phyloP scores from a whole-genome alignment of 129 eudicot species.

The Escallonia rubra region DNA sequence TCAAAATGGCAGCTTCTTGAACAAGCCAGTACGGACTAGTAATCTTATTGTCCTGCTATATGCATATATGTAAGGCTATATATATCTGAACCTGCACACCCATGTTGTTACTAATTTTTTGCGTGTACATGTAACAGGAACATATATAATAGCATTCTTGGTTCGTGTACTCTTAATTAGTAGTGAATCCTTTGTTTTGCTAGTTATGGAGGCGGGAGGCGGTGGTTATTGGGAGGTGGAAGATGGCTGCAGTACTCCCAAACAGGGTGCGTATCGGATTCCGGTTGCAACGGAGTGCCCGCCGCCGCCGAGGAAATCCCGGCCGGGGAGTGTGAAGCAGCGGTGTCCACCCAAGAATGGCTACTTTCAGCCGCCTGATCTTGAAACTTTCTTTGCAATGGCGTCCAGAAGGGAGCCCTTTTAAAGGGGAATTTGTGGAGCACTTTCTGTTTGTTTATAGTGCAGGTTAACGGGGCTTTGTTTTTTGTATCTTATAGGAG shows the following conservation, averaged over 20 bases:
- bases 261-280: slow-evolving; percentile 18
- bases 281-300: slow-evolving; percentile 41
- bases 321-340: slow-evolving; percentile 23
- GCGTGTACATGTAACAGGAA: background rate
- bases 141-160: background rate
- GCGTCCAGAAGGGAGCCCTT: slow-evolving; percentile 32
- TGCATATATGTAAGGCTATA: background rate
- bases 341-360: slow-evolving; percentile 43
- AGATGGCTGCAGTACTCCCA: slow-evolving; percentile 58
- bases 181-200: background rate
- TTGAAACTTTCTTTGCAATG: slow-evolving; percentile 47
- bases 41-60: background rate
- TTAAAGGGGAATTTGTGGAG: background rate
- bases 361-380: slow-evolving; percentile 54
- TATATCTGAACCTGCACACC: too few species aligned
- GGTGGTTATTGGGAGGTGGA: slow-evolving; percentile 27
- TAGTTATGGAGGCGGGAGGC: slow-evolving; percentile 28
- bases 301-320: slow-evolving; percentile 58
- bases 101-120: background rate
- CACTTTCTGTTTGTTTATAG: background rate
- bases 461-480: too few species aligned
- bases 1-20: slow-evolving; percentile 32
- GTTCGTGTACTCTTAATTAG: too few species aligned
- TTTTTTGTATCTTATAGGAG: too few species aligned
- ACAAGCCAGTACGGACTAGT: slow-evolving; percentile 23